Conservation (phyloP, 805 yeast genomes). For the Yamadazyma scolyti region DNA sequence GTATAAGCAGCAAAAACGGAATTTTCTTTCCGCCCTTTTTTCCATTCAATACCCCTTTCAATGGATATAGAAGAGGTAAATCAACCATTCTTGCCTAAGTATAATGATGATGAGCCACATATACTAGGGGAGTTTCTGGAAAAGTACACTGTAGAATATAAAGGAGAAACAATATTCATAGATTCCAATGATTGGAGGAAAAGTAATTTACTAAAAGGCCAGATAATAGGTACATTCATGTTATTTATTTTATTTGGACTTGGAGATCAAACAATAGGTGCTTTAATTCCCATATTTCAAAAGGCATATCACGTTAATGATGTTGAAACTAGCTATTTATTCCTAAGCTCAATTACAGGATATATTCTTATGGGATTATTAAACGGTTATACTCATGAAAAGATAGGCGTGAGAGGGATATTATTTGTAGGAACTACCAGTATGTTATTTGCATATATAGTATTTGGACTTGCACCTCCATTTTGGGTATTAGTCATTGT, state of each 20-base stretch:
- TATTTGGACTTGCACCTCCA: constrained; percentile 40
- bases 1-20: too few species aligned
- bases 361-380: constrained; percentile 51
- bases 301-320: constrained; percentile 46
- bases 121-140: too few species aligned
- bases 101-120: not conserved
- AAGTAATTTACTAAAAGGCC: constrained; percentile 37
- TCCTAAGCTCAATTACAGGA: constrained; percentile 51
- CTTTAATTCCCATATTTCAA: constrained; percentile 52
- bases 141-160: constrained; percentile 16
- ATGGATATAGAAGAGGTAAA: constrained; percentile 3
- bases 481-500: constrained; percentile 35
- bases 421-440: constrained; percentile 28
- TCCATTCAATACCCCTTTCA: too few species aligned
- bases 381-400: constrained; percentile 39
- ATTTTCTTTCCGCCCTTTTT: too few species aligned
- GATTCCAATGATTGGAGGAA: constrained; percentile 39
- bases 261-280: constrained; percentile 59
- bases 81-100: constrained; percentile 8
- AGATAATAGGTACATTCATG: constrained; percentile 36
- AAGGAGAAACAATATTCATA: constrained; percentile 23
- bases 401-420: constrained; percentile 48
- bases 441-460: constrained; percentile 35
- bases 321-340: constrained; percentile 45
- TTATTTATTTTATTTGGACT: constrained; percentile 50